A percentile compares a stretch with the other conserved stretches of the same genome.
Evolutionary conservation across 495 filamentous ascomycete species (phyloP).

Genomic region (Penicillium riverlandense): DNA sequence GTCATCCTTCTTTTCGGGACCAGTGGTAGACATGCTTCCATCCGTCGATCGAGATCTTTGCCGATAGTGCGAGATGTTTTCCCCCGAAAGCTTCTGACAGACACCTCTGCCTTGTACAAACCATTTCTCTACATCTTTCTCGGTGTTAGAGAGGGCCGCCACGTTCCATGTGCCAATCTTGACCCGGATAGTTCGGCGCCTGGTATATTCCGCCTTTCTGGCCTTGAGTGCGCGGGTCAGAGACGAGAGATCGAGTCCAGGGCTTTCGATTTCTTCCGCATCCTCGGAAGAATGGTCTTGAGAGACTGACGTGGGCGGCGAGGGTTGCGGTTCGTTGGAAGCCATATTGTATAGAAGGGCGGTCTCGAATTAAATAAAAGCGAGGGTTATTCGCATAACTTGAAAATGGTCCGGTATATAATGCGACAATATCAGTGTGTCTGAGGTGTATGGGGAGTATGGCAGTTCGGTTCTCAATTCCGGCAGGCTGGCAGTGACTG

Average conservation of each 20-base stretch:
- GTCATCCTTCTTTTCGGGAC: too few species aligned
- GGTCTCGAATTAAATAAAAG: not conserved
- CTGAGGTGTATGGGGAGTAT: not conserved
- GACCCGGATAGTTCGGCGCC: slow-evolving; percentile 60
- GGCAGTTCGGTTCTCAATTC: slow-evolving; percentile 7
- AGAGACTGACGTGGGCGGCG: slow-evolving; percentile 7
- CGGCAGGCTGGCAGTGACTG: not conserved
- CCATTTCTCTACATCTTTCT: slow-evolving; percentile 81
- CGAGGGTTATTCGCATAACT: not conserved
- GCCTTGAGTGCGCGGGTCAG: slow-evolving; percentile 59
- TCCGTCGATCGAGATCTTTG: slow-evolving; percentile 5
- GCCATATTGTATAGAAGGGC: slow-evolving; percentile 6
- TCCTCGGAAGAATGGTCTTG: slow-evolving; percentile 13
- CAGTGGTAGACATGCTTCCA: not conserved
- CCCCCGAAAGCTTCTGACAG: slow-evolving; percentile 48
- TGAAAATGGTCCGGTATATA: not conserved
- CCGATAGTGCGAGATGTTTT: slow-evolving; percentile 30
- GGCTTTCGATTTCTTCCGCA: slow-evolving; percentile 13
- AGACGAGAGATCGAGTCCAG: slow-evolving; percentile 27
- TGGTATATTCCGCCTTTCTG: slow-evolving; percentile 70
- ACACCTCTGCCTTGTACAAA: slow-evolving; percentile 72
- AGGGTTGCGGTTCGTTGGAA: not conserved
- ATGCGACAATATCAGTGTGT: slow-evolving; percentile 2
- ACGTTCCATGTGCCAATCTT: slow-evolving; percentile 97
- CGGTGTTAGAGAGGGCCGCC: slow-evolving; percentile 70